phyloP scores from a whole-genome alignment of 2,329 filamentous ascomycete species.

The Alternaria rosae region DNA sequence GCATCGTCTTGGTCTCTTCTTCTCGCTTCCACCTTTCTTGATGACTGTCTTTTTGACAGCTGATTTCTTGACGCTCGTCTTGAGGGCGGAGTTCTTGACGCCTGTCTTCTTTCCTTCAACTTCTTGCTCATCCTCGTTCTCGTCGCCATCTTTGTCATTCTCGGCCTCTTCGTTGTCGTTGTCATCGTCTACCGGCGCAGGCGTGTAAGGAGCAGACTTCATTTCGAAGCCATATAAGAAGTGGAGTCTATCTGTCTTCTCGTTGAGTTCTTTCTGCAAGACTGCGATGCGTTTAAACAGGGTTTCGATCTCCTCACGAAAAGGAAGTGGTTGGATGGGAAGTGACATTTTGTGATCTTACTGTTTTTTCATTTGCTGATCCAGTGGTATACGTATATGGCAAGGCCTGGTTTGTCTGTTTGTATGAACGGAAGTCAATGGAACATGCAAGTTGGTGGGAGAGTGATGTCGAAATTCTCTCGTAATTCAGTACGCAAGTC shows the following conservation, averaged over 20 bases:
- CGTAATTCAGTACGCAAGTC: background rate
- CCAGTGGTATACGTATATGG: background rate
- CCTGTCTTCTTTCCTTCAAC: background rate
- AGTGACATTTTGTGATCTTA: background rate
- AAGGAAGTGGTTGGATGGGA: background rate
- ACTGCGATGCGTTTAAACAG: background rate
- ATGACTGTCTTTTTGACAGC: background rate
- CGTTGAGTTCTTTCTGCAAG: background rate
- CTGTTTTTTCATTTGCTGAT: background rate
- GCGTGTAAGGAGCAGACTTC: background rate
- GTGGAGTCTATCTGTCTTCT: background rate
- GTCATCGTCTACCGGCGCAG: background rate
- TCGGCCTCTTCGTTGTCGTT: background rate
- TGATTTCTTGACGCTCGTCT: background rate
- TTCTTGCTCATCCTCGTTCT: background rate
- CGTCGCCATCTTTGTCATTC: background rate
- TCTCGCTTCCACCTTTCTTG: background rate
- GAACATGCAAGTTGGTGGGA: background rate
- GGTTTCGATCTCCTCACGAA: background rate
- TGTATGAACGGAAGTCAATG: accelerated
- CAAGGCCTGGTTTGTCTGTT: background rate
- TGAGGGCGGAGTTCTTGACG: background rate
- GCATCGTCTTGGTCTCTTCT: background rate
- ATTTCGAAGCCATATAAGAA: background rate
- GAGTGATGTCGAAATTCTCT: background rate